These are phyloP conservation scores for Barnettozyma salicaria DNA, from an alignment of 805 yeast genomes.

Conservation along the genomic window DNA sequence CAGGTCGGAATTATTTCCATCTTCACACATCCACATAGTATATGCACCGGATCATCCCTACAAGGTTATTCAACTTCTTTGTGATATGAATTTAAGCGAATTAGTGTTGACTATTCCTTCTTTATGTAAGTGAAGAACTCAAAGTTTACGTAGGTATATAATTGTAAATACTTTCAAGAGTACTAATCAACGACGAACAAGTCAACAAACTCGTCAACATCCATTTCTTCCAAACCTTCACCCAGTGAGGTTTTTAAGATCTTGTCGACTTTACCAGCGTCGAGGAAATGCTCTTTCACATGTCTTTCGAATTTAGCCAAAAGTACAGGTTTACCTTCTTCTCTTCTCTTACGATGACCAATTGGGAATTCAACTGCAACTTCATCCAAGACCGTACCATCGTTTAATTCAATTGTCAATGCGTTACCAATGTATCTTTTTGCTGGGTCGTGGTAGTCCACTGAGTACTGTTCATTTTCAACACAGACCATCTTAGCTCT, in stretches of 20 bases:
- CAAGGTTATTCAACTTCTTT: too few relatives aligned
- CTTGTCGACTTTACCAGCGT: constrained; percentile 31
- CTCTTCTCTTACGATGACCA: constrained; percentile 53
- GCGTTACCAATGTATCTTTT: constrained; percentile 57
- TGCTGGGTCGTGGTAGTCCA: constrained; percentile 49
- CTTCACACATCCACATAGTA: too few relatives aligned
- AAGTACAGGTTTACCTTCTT: constrained; percentile 53
- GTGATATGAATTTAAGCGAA: too few relatives aligned
- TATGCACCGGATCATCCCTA: too few relatives aligned
- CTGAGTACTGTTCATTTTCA: constrained; percentile 42
- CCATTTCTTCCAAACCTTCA: constrained; percentile 33
- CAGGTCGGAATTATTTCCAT: too few relatives aligned
- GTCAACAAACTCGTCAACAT: constrained; percentile 44
- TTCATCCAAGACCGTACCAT: constrained; percentile 48
- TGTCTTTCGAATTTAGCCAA: constrained; percentile 47
- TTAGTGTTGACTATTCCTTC: too few relatives aligned
- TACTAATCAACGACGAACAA: constrained; percentile 26
- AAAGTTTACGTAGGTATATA: too few relatives aligned
- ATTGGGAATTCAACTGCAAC: constrained; percentile 50
- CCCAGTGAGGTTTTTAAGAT: constrained; percentile 34
- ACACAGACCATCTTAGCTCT: constrained; percentile 51
- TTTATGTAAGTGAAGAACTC: too few relatives aligned
- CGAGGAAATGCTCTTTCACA: constrained; percentile 38
- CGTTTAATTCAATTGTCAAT: constrained; percentile 42
- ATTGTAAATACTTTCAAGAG: background rate